Evolutionary conservation across 768 basidiomycete genomes (phyloP).

Genomic region (Russula dissimulans): DNA sequence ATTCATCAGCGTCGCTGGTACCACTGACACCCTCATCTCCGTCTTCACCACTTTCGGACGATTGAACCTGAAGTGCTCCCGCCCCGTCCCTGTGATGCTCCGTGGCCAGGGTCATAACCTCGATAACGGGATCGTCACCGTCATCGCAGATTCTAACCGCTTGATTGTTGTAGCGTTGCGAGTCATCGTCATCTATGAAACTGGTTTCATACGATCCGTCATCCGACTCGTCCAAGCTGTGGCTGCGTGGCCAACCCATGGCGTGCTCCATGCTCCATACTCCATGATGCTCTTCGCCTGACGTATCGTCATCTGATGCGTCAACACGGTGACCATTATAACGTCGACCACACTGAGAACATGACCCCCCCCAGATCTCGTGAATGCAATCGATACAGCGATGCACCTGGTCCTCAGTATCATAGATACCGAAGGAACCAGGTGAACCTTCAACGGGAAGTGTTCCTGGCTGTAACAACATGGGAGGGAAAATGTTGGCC

Average conservation of each 20-base stretch:
- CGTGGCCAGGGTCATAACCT: neutral
- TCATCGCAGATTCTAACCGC: conserved; percentile 9
- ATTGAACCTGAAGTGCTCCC: neutral
- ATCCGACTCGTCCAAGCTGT: conserved; percentile 9
- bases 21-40: neutral
- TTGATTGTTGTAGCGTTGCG: neutral
- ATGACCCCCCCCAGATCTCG: conserved; percentile 65
- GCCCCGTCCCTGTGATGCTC: neutral
- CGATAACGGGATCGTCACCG: neutral
- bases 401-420: conserved; percentile 71
- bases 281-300: conserved; percentile 26
- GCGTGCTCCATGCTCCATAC: conserved; percentile 12
- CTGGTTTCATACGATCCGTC: conserved; percentile 36
- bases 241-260: conserved; percentile 10
- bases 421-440: conserved; percentile 50
- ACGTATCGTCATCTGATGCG: conserved; percentile 13
- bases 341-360: conserved; percentile 48
- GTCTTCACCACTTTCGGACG: neutral
- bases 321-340: conserved; percentile 44
- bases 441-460: conserved; percentile 21
- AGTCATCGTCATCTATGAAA: conserved; percentile 45
- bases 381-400: conserved; percentile 70
- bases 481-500: conserved; percentile 46
- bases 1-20: neutral
- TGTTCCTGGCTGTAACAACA: conserved; percentile 20